Base-by-base conservation (phyloP, 2,329 filamentous ascomycete species). In the Metarhizium brunneum region DNA sequence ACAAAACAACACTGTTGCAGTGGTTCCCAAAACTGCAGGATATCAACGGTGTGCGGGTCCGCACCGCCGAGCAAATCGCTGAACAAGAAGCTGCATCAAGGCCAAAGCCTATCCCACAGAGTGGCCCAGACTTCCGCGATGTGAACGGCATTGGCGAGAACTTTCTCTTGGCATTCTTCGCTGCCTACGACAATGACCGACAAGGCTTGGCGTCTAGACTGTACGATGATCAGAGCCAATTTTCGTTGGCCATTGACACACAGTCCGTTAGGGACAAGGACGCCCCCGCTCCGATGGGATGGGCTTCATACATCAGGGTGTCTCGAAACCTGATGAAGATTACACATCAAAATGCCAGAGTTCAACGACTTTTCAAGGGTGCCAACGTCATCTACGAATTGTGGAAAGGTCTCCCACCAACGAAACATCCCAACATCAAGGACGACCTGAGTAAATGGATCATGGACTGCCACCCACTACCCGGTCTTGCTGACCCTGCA, bases 11-110 rank as follows among this genome's bases (percentile, higher is more conserved):
- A 51, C 74, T 96, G 56, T 75, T 89, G 35, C 82, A 83, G 45
- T 95, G 90, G 87, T 97, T 90, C 66, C 92, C 90, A 1, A 87
- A 83, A 57, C 79, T 97, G 16, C 84, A 85, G 63, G 81, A 85
- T 57, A 75, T 97, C 61, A 95, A 95, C 68, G 83, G 84, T 54
- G 75, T 82, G 6, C 82, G 87, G 65, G 82, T 96, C 18, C 83
- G 90, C 57, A 88, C 86, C 1, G 79, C 85, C 0, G 84, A 89
- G 64, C 83, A 91, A 63, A 75, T 88, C 53, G 82, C 81, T 8
- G 77, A 82, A 55, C 70, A 75, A 62, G 71, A 76, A 57, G 71
- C 76, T 50, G 74, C 76, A 30, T 63, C 77, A 59, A 71, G 77
- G 65, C 71, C 83, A 65, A 76, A 77, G 70, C 66, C 86, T 68